Evolutionary conservation across 2,329 filamentous ascomycete genomes (phyloP).

Genomic region (Ceratocystiopsis sp.): DNA sequence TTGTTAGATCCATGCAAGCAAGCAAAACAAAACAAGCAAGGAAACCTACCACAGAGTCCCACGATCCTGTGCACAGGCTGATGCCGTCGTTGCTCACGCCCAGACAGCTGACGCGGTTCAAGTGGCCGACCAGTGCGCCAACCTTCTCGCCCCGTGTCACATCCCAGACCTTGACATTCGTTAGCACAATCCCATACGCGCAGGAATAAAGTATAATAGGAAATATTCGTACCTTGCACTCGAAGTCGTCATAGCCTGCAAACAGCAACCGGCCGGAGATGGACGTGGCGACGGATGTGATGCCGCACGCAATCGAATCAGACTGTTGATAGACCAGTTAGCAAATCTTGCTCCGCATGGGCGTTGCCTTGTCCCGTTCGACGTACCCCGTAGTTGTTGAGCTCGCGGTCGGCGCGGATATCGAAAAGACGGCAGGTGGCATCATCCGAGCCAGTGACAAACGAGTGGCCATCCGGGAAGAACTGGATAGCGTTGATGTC

Average conservation of each 20-base stretch:
- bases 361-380: background rate
- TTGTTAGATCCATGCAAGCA: background rate
- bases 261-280: slow-evolving; percentile 91
- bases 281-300: slow-evolving; percentile 94
- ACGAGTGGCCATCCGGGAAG: slow-evolving; percentile 97
- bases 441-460: slow-evolving; percentile 94
- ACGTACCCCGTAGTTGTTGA: slow-evolving; percentile 52
- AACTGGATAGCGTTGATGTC: slow-evolving; percentile 99
- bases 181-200: slow-evolving; percentile 10
- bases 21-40: background rate
- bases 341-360: background rate
- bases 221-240: slow-evolving; percentile 71
- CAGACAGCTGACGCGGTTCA: slow-evolving; percentile 96
- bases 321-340: slow-evolving; percentile 39
- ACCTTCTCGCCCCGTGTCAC: slow-evolving; percentile 93
- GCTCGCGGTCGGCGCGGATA: slow-evolving; percentile 78
- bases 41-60: slow-evolving; percentile 80
- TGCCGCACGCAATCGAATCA: slow-evolving; percentile 91
- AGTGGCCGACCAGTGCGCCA: slow-evolving; percentile 88
- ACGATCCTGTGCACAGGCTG: slow-evolving; percentile 97
- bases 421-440: slow-evolving; percentile 95
- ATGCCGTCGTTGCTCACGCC: slow-evolving; percentile 98
- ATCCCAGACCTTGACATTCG: slow-evolving; percentile 68
- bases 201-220: background rate
- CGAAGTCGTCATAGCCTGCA: slow-evolving; percentile 95